Evolutionary conservation across 495 filamentous ascomycete genomes (phyloP), one percentile per base, ranked within the genome.

Genomic region (Trichodelitschia bisporula): DNA sequence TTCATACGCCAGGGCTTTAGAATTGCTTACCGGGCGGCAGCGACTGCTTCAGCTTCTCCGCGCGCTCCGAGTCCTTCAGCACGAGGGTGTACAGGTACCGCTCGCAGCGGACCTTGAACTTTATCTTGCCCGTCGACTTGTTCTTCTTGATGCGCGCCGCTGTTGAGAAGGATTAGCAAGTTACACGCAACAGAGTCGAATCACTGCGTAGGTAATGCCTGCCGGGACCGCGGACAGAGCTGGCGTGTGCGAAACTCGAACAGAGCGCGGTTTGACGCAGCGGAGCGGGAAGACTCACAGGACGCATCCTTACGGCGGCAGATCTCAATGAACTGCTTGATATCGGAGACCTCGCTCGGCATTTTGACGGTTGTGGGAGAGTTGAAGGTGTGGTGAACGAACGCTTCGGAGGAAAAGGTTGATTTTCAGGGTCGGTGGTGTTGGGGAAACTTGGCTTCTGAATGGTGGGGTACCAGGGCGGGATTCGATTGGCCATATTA

Each of bases 241-340:
- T n/a, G n/a, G n/a, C n/a, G n/a, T n/a, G n/a, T n/a, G n/a, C n/a
- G n/a, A n/a, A n/a, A n/a, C n/a, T n/a, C n/a, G n/a, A n/a, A n/a
- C n/a, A n/a, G n/a, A n/a, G n/a, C n/a, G n/a, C n/a, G n/a, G n/a
- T n/a, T n/a, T n/a, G n/a, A n/a, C n/a, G n/a, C n/a, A n/a, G 28
- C 9, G n/a, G 35, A 28, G 31, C 6, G n/a, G 17, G 19, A 16
- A 8, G 15, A 54, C 51, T 34, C 44, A 91, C 83, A 90, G 47
- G 77, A 82, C 49, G 89, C 86, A 67, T 99, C 86, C 60, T 86
- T 86, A 49, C 86, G 76, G 58, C 83, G 72, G 75, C 78, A 91
- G 64, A 95, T 84, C 77, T 99, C 89, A 60, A 99, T 89, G 74
- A 99, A 99, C 64, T 92, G 61, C 78, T 95, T 99, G 73, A 99